A percentile compares a stretch with the other conserved stretches of the same genome.
These are phyloP conservation scores for Pyrenophora graminea DNA, from an alignment of 2,329 filamentous ascomycete genomes.

Conservation along the genomic window DNA sequence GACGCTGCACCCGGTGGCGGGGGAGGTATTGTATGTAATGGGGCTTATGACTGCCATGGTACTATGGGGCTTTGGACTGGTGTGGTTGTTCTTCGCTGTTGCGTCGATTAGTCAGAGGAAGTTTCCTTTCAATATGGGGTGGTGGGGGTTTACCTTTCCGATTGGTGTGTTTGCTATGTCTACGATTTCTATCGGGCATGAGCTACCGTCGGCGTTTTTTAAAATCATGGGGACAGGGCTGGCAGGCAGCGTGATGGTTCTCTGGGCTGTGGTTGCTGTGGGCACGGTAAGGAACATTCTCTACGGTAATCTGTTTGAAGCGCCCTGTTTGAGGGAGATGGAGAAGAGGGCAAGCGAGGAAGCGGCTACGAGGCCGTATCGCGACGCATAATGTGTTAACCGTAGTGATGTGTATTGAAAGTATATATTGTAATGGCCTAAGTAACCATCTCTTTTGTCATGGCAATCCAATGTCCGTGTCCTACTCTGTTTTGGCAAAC, in stretches of 20 bases:
- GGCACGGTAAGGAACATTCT: slow-evolving; percentile 55
- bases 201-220: slow-evolving; percentile 62
- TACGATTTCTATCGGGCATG: slow-evolving; percentile 53
- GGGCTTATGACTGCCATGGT: slow-evolving; percentile 57
- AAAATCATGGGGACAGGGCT: slow-evolving; percentile 57
- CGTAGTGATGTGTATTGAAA: no score
- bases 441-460: no score
- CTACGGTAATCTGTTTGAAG: slow-evolving; percentile 57
- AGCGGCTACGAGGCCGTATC: not conserved
- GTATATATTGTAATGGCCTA: no score
- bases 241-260: slow-evolving; percentile 53
- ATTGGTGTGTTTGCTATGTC: slow-evolving; percentile 54
- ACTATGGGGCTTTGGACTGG: slow-evolving; percentile 60
- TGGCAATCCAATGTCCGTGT: no score
- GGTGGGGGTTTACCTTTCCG: slow-evolving; percentile 66
- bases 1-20: slow-evolving; percentile 48
- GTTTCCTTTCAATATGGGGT: slow-evolving; percentile 66
- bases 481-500: no score
- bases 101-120: slow-evolving; percentile 50
- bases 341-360: slow-evolving; percentile 18
- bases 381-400: not conserved
- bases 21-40: slow-evolving; percentile 61
- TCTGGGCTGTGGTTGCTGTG: slow-evolving; percentile 59
- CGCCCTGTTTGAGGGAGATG: slow-evolving; percentile 55
- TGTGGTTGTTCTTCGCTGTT: slow-evolving; percentile 60